Conservation (phyloP, 2,329 filamentous ascomycete species). For the Macrophomina tecta region DNA sequence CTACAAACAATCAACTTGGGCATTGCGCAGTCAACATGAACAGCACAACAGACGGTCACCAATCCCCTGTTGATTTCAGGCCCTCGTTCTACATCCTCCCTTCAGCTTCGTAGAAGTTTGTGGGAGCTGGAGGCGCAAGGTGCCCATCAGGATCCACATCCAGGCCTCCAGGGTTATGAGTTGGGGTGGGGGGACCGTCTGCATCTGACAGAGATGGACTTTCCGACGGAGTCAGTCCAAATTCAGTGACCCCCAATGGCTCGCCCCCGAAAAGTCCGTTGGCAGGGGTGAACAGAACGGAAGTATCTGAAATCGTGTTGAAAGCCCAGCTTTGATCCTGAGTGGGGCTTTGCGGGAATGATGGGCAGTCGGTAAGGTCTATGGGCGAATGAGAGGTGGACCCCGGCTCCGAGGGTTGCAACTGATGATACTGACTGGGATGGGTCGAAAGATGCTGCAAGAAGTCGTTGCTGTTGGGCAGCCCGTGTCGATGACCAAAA, state of each 20-base stretch:
- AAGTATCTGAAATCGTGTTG: background rate
- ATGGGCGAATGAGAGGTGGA: background rate
- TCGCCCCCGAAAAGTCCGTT: background rate
- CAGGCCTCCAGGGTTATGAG: conserved; percentile 4
- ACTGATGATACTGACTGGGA: background rate
- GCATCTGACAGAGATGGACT: conserved; percentile 9
- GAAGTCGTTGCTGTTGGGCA: background rate
- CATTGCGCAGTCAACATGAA: background rate
- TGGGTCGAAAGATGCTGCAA: background rate
- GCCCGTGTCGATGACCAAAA: background rate
- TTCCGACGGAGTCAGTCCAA: background rate
- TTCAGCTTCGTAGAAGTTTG: background rate
- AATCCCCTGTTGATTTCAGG: background rate
- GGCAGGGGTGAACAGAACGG: background rate
- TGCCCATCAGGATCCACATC: conserved; percentile 14
- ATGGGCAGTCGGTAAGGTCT: background rate
- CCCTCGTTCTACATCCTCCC: background rate
- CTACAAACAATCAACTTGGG: background rate
- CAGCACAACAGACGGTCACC: background rate
- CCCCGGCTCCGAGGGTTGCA: background rate
- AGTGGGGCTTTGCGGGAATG: conserved; percentile 6
- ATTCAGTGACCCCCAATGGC: too few relatives aligned
- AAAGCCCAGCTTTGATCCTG: conserved; percentile 12
- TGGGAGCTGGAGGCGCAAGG: background rate
- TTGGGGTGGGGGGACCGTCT: background rate